phyloP scores from a whole-genome alignment of 495 filamentous ascomycete species.

The Podospora bellae-mahoneyi region DNA sequence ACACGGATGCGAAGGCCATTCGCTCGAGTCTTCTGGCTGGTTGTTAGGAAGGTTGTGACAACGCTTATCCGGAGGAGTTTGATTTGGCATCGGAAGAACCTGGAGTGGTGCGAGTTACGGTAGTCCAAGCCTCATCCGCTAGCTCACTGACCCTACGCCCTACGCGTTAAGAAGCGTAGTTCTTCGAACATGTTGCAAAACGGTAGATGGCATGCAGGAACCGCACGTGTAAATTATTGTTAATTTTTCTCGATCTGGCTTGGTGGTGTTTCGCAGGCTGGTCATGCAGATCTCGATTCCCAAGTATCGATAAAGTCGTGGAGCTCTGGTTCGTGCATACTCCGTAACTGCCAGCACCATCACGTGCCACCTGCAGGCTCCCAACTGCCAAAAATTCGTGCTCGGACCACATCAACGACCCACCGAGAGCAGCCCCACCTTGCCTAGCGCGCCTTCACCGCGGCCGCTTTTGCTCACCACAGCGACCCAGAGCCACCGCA shows the following conservation, averaged over 20 bases:
- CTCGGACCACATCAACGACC: not conserved
- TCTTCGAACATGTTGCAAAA: not conserved
- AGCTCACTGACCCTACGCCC: not conserved
- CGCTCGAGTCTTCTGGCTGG: not conserved
- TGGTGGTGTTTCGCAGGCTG: not conserved
- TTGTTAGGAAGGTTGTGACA: not conserved
- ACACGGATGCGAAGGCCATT: not conserved
- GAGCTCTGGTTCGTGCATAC: not conserved
- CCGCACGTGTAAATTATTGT: not conserved
- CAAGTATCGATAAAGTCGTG: not conserved
- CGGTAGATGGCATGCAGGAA: not conserved
- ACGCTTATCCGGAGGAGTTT: not conserved
- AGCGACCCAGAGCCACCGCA: not conserved
- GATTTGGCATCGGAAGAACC: not conserved
- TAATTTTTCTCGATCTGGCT: not conserved
- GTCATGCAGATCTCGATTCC: not conserved
- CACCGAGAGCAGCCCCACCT: not conserved
- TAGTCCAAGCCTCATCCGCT: not conserved
- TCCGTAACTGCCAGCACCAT: not conserved
- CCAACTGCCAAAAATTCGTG: not conserved
- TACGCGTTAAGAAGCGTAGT: not conserved
- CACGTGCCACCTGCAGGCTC: not conserved
- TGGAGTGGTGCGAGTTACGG: not conserved
- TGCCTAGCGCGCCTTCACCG: not conserved
- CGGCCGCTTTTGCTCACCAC: not conserved